Base-by-base conservation (phyloP, 2,329 filamentous ascomycete species). In the Xylariaceae sp. region DNA sequence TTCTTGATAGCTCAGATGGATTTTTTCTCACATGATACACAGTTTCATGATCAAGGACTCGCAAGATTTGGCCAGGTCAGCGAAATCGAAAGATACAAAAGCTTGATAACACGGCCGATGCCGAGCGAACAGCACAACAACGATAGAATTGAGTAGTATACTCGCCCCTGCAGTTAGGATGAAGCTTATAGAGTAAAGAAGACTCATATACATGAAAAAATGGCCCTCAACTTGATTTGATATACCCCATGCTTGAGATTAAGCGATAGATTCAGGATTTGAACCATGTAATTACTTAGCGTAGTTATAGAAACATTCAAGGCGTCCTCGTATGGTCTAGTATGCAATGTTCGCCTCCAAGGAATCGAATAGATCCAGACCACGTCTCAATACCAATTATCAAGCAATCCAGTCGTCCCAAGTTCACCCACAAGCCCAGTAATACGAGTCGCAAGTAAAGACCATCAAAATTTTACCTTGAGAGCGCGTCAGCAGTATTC, bases 31-130 rank as follows among this genome's bases (percentile, higher is more conserved):
- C 51, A n/a, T 34, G 32, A 9, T 32, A n/a, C 13, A 16, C 51
- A 96, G 92, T 65, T 97, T 95, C 70, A 74, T 97, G 58, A 75
- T 96, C 58, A 92, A 84, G 71, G 92, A 96, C 70, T 84, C 90
- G 4, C 83, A 88, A 64, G 92, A 96, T 64, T 79, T 95, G 63
- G 81, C 87, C 40, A 80, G 80, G 49, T 73, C 67, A 58, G 44
- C 22, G 5, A 64, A 57, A 36, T 22, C 54, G 1, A 80, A 84
- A 64, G 80, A 89, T 64, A 72, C 89, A 54, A 95, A 95, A 72
- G 83, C 84, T 62, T 87, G 68, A 71, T 52, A 37, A 44, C n/a
- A n/a, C n/a, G 39, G 13, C n/a, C 41, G 32, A 29, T 32, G 32
- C 15, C 3, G 34, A 30, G 18, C 19, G 19, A 42, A 42, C 16